Evolutionary conservation across 331 rosid genomes (phyloP).

Genomic region (Ulmus americana): DNA sequence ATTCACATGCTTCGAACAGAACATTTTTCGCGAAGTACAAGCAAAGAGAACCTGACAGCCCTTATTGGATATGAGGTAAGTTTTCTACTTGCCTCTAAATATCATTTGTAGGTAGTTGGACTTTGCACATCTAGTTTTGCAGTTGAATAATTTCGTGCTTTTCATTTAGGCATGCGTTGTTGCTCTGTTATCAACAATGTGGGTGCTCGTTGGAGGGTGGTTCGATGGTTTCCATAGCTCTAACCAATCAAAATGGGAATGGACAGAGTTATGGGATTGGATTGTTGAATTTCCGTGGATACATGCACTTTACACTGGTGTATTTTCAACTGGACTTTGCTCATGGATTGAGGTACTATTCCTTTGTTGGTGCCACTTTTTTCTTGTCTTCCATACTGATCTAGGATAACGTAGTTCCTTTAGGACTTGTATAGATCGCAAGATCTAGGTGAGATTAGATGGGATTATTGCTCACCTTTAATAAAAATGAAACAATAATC

Average conservation of each 20-base stretch:
- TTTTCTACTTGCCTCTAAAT: background rate
- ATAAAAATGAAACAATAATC: no score
- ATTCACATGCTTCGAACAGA: slow-evolving; percentile 34
- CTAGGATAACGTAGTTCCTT: no score
- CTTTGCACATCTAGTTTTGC: background rate
- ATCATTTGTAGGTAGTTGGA: background rate
- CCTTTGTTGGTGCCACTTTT: background rate
- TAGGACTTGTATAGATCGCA: no score
- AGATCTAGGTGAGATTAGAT: no score
- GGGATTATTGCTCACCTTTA: no score
- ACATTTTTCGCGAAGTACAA: slow-evolving; percentile 21
- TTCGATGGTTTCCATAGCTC: slow-evolving; percentile 15
- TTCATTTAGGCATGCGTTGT: slow-evolving; percentile 19
- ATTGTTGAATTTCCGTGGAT: slow-evolving; percentile 29
- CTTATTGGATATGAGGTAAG: slow-evolving; percentile 23
- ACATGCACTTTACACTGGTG: slow-evolving; percentile 29
- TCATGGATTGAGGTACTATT: slow-evolving; percentile 26
- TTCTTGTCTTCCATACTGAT: no score
- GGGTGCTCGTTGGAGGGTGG: slow-evolving; percentile 26
- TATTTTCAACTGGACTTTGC: slow-evolving; percentile 32
- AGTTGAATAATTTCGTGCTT: slow-evolving; percentile 2
- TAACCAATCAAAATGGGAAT: slow-evolving; percentile 16
- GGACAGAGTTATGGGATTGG: slow-evolving; percentile 29
- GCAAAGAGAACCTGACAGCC: slow-evolving; percentile 25
- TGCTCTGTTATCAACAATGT: slow-evolving; percentile 22